Percentiles rank a stretch among this genome's conserved stretches.
Conservation (phyloP, 352 stramenopile species). For the Phytophthora parvispora region DNA sequence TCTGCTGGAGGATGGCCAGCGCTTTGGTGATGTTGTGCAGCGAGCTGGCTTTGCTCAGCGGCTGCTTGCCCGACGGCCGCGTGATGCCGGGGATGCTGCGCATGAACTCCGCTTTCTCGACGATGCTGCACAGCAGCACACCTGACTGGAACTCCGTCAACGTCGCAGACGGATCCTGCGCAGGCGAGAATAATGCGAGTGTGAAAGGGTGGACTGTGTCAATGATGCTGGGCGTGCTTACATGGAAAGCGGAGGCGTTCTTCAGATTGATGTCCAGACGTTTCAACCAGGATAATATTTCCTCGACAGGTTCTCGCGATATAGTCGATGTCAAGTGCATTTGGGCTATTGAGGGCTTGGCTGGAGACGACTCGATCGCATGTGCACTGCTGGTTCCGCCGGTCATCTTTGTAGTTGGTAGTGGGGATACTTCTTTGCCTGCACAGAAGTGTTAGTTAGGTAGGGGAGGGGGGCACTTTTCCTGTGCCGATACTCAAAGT, state of each 20-base stretch:
- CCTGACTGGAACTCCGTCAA: conserved; percentile 72
- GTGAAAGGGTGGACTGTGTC: not conserved
- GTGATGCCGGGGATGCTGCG: conserved; percentile 65
- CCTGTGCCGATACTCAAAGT: not conserved
- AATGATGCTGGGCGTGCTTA: conserved; percentile 18
- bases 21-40: conserved; percentile 84
- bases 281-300: conserved; percentile 54
- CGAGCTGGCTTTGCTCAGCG: conserved; percentile 57
- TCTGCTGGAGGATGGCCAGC: conserved; percentile 64
- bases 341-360: not conserved
- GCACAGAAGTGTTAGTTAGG: not conserved
- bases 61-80: conserved; percentile 29
- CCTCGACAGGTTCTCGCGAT: conserved; percentile 6
- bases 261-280: conserved; percentile 40
- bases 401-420: not conserved
- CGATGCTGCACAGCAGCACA: conserved; percentile 67
- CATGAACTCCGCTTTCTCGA: conserved; percentile 79
- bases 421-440: not conserved
- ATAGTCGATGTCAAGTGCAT: not conserved
- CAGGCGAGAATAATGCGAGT: not conserved
- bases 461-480: too few relatives aligned
- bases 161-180: conserved; percentile 30
- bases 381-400: not conserved
- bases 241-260: conserved; percentile 38
- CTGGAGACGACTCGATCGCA: not conserved